These are phyloP conservation scores for Sanghuangporus baumii DNA, from an alignment of 1,284 basidiomycete genomes.

Conservation along the genomic window DNA sequence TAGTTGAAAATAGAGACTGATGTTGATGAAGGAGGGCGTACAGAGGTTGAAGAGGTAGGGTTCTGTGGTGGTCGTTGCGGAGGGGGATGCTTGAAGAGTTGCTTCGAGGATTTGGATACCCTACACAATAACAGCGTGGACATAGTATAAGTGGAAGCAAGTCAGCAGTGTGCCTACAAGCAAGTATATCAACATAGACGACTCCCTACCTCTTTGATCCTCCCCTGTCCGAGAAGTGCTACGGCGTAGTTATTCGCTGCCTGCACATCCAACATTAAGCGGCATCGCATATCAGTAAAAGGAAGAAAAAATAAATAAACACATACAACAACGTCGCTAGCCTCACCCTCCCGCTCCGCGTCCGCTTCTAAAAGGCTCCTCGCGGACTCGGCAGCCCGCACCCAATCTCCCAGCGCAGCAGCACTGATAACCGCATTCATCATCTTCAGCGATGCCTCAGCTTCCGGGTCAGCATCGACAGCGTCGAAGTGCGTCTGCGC, in stretches of 20 bases:
- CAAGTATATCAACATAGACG: background rate
- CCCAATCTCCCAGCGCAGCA: conserved; percentile 66
- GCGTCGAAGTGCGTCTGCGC: conserved; percentile 50
- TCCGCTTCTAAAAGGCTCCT: conserved; percentile 41
- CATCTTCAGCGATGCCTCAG: conserved; percentile 38
- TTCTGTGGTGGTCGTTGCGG: conserved; percentile 64
- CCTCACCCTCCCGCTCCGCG: conserved; percentile 23
- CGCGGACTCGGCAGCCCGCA: conserved; percentile 41
- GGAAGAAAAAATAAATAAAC: conserved; percentile 22
- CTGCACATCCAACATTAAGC: conserved; percentile 30
- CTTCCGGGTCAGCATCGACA: conserved; percentile 42
- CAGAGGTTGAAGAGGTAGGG: conserved; percentile 79
- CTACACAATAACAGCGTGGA: conserved; percentile 21
- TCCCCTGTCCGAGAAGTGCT: conserved; percentile 60
- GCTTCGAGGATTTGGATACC: conserved; percentile 62
- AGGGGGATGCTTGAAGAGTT: conserved; percentile 55
- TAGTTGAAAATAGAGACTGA: background rate
- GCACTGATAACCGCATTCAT: conserved; percentile 62
- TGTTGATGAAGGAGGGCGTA: conserved; percentile 32
- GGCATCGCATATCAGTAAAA: background rate
- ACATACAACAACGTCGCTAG: conserved; percentile 44
- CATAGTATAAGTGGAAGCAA: background rate
- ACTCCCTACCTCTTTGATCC: conserved; percentile 54
- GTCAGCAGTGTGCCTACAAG: background rate
- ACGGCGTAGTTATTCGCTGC: conserved; percentile 78